phyloP scores from a whole-genome alignment of 202 grass and related monocot species.

The Carex sylvatica region DNA sequence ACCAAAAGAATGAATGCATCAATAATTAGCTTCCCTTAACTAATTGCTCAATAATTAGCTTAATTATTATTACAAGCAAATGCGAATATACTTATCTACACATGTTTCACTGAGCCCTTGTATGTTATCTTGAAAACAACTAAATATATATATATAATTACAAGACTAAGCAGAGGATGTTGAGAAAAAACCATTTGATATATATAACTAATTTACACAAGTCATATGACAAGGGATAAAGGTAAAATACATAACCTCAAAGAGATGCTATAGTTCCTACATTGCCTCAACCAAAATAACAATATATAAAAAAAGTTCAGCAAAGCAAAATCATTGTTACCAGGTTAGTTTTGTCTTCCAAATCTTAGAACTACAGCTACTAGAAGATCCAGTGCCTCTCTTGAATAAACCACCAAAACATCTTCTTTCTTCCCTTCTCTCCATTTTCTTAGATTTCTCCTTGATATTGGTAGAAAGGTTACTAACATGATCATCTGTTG shows the following conservation, averaged over 20 bases:
- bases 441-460: constrained; percentile 47
- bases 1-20: neutral
- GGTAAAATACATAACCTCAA: neutral
- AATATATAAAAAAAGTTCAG: neutral
- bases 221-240: neutral
- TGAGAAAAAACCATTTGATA: neutral
- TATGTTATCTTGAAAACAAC: neutral
- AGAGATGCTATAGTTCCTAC: constrained; percentile 17
- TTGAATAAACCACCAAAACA: constrained; percentile 48
- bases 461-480: constrained; percentile 38
- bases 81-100: neutral
- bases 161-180: neutral
- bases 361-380: constrained; percentile 52
- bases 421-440: constrained; percentile 50
- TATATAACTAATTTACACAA: constrained; percentile 23
- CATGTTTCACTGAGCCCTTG: neutral
- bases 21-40: neutral
- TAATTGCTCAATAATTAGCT: too few relatives aligned
- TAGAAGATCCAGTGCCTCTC: constrained; percentile 50
- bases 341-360: constrained; percentile 29
- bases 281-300: constrained; percentile 8
- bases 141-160: neutral
- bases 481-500: neutral
- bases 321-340: constrained; percentile 30
- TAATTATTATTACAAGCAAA: neutral